Evolutionary conservation across 768 basidiomycete genomes (phyloP), one percentile per base, ranked within the genome.

Genomic region (Crepidotus variabilis): DNA sequence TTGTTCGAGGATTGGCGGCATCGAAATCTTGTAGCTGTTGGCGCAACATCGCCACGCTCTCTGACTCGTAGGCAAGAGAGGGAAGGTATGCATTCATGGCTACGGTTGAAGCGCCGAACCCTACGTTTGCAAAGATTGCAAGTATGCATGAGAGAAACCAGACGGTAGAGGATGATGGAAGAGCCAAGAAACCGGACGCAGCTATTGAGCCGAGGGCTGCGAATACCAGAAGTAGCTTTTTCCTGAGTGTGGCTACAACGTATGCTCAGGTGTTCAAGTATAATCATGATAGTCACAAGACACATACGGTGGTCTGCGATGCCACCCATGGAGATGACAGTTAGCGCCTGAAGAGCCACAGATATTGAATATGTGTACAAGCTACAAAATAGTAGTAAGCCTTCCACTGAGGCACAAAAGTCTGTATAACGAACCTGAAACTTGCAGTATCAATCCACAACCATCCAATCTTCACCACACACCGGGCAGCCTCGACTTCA

Each of bases 71-170:
- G 2, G 90, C 90, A 7, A 93, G 79, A 1, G 73, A 73, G 0
- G 91, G 92, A 3, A 96, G 81, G 69, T 96, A 96, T 0, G 92
- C 82, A 66, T 98, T 98, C 78, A 92, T 83, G 18, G 93, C 94
- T 2, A 98, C 95, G 9, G 87, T 77, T 2, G 88, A 90, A 0
- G 87, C 88, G 1, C 94, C 91, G 61, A 97, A 97, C 2, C 86
- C 83, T 11, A 94, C 86, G 65, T 95, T 96, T 8, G 94, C 89
- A 6, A 80, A 71, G 47, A 91, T 80, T 0, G 90, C 87, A 2
- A 97, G 75, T 0, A 88, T 63, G 0, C 90, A 85, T 0, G 81
- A 82, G 3, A 90, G 63, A 0, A 79, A 75, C 87, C 94, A 94
- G 5, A 90, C 52, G 0, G 82, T 73, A 0, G 89, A 90, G 0